Conservation (phyloP, 768 basidiomycete species). For the Amanita pseudoporphyria region DNA sequence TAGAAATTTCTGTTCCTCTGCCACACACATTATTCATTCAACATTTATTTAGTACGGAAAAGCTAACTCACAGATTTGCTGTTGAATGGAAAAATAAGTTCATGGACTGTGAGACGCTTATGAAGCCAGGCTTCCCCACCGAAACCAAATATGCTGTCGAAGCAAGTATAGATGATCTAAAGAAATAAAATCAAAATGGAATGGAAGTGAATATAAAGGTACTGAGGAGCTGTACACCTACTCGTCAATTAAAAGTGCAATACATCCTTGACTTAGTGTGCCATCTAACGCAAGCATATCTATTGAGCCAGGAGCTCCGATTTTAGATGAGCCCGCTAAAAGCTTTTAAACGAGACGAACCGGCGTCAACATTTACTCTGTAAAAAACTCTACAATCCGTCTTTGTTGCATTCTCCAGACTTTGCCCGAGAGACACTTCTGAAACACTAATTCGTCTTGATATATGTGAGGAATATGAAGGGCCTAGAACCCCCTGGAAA, state of each 20-base stretch:
- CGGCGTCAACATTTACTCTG: constrained; percentile 35
- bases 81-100: constrained; percentile 35
- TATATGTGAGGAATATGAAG: constrained; percentile 22
- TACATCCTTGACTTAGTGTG: constrained; percentile 31
- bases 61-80: constrained; percentile 24
- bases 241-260: constrained; percentile 38
- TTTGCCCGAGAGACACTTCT: constrained; percentile 32
- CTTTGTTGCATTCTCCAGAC: constrained; percentile 24
- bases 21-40: background rate
- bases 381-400: constrained; percentile 28
- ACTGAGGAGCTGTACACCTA: constrained; percentile 14
- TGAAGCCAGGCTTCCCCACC: constrained; percentile 17
- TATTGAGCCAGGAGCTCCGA: background rate
- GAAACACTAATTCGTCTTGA: constrained; percentile 20
- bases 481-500: constrained; percentile 18
- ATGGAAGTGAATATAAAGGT: background rate
- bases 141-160: constrained; percentile 25
- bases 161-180: constrained; percentile 33
- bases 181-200: background rate
- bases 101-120: constrained; percentile 36
- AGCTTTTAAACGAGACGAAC: constrained; percentile 18
- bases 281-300: constrained; percentile 25
- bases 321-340: background rate
- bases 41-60: background rate
- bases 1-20: constrained; percentile 34